Conservation (phyloP, 23 red algal species). For the Gracilaria gracilis region DNA sequence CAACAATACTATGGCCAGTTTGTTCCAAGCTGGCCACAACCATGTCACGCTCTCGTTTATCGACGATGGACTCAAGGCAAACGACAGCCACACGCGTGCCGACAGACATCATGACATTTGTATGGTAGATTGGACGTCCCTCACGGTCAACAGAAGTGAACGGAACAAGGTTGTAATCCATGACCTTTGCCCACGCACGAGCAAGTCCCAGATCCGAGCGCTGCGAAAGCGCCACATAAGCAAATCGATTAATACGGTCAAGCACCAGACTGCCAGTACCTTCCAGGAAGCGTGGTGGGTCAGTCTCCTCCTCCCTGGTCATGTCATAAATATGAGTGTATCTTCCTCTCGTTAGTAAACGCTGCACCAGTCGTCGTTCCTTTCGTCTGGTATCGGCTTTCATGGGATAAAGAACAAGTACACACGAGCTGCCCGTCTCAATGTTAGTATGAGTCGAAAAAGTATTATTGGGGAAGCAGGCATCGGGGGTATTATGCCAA, state of each 20-base stretch:
- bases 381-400: constrained; percentile 78
- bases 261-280: constrained; percentile 93
- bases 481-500: constrained; percentile 93
- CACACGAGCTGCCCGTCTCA: constrained; percentile 72
- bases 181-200: constrained; percentile 82
- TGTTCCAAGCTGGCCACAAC: constrained; percentile 59
- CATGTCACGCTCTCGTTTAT: constrained; percentile 64
- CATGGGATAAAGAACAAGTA: constrained; percentile 97
- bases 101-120: constrained; percentile 98
- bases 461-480: constrained; percentile 97
- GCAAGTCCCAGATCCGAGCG: constrained; percentile 83
- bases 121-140: constrained; percentile 94
- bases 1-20: constrained; percentile 83
- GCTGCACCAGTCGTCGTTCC: constrained; percentile 89
- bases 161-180: constrained; percentile 86
- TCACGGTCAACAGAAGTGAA: constrained; percentile 75
- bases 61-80: constrained; percentile 78
- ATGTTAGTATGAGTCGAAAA: constrained; percentile 93
- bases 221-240: constrained; percentile 82
- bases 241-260: constrained; percentile 84
- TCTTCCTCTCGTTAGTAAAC: constrained; percentile 74
- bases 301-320: constrained; percentile 75
- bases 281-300: constrained; percentile 83
- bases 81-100: constrained; percentile 91
- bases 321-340: constrained; percentile 91